Evolutionary conservation across 2,329 filamentous ascomycete genomes (phyloP).

Genomic region (Verruconis gallopava): DNA sequence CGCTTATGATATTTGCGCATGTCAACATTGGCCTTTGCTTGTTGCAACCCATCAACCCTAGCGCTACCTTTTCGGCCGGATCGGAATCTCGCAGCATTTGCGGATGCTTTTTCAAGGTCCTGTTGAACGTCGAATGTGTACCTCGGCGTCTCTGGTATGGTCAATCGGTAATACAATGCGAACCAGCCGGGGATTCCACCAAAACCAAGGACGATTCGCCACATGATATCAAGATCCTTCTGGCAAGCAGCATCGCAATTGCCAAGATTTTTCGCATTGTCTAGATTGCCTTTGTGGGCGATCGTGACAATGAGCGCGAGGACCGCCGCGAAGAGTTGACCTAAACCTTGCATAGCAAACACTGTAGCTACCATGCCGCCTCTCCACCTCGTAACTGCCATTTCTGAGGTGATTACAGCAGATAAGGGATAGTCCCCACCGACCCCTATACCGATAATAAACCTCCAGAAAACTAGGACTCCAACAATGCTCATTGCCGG

Average conservation of each 20-base stretch:
- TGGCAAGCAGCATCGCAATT: constrained; percentile 52
- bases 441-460: constrained; percentile 43
- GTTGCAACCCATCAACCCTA: background rate
- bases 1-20: constrained; percentile 21
- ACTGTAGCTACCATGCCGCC: constrained; percentile 79
- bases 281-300: constrained; percentile 54
- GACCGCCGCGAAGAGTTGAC: constrained; percentile 62
- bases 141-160: constrained; percentile 75
- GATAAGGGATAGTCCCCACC: constrained; percentile 75
- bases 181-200: constrained; percentile 68
- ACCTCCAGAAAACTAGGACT: constrained; percentile 26
- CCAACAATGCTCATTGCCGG: constrained; percentile 23
- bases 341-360: constrained; percentile 78
- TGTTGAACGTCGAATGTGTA: constrained; percentile 74
- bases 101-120: constrained; percentile 36
- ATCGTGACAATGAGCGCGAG: constrained; percentile 62
- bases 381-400: constrained; percentile 67
- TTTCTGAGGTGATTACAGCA: constrained; percentile 76
- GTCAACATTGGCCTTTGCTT: constrained; percentile 1
- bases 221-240: constrained; percentile 72
- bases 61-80: constrained; percentile 4
- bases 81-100: constrained; percentile 3
- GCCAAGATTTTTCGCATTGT: constrained; percentile 36
- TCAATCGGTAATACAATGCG: constrained; percentile 74
- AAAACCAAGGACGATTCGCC: constrained; percentile 68